Evolutionary conservation across 352 stramenopile species (phyloP).

Genomic region (Pythium folliculosum): DNA sequence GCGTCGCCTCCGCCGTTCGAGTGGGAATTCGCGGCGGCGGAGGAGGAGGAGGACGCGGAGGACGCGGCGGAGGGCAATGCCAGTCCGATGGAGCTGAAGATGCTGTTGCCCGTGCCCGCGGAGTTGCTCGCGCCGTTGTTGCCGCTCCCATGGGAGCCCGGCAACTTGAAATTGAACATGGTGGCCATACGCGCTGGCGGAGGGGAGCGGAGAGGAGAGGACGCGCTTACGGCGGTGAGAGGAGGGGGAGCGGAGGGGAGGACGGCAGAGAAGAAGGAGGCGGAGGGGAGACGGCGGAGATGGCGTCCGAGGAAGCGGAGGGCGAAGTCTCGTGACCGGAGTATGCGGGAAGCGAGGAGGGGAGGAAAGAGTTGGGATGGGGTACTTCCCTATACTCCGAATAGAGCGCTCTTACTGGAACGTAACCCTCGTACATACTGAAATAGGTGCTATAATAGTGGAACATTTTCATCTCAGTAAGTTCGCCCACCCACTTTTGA

Average conservation of each 20-base stretch:
- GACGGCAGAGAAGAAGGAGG: background rate
- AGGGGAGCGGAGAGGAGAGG: background rate
- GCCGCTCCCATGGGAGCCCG: constrained; percentile 36
- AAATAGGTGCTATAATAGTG: too few relatives aligned
- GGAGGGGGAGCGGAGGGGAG: background rate
- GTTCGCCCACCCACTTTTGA: constrained; percentile 18
- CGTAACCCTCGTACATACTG: too few relatives aligned
- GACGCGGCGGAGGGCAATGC: constrained; percentile 21
- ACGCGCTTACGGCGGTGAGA: too few relatives aligned
- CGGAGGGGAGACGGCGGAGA: background rate
- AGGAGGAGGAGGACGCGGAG: too few relatives aligned
- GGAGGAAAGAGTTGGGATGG: background rate
- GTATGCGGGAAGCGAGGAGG: background rate
- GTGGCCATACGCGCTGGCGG: background rate
- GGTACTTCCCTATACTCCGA: constrained; percentile 11
- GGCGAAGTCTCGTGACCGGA: background rate
- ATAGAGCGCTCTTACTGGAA: constrained; percentile 24
- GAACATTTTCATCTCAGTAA: too few relatives aligned
- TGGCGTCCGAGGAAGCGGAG: background rate
- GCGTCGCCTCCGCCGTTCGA: constrained; percentile 3
- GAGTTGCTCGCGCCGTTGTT: constrained; percentile 26
- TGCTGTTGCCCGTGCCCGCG: constrained; percentile 52
- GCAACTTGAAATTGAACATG: constrained; percentile 76
- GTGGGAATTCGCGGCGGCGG: too few relatives aligned
- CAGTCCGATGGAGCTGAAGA: constrained; percentile 56